A percentile compares a stretch with the other conserved stretches of the same genome.
These are phyloP conservation scores for Oryza officinalis DNA, from an alignment of 176 grass and related monocot genomes.

Conservation along the genomic window DNA sequence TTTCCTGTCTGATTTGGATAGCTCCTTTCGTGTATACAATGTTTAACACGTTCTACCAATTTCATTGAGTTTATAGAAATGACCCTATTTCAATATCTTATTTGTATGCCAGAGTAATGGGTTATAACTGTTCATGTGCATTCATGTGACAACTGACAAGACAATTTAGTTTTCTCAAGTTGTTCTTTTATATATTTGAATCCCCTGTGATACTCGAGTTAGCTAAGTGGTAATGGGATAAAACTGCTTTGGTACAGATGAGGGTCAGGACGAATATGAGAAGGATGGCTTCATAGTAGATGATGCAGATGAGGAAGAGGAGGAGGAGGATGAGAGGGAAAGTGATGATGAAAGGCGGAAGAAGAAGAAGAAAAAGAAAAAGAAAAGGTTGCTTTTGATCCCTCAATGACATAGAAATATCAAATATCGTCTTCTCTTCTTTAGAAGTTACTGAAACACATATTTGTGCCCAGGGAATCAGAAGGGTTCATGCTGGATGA, in stretches of 20 bases:
- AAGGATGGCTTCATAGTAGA: constrained; percentile 99
- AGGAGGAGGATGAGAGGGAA: constrained; percentile 61
- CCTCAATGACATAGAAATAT: neutral
- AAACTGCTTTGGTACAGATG: constrained; percentile 52
- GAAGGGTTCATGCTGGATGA: constrained; percentile 88
- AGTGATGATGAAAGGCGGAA: constrained; percentile 81
- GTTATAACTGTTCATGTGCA: neutral
- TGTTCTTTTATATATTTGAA: neutral
- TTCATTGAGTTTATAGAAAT: neutral
- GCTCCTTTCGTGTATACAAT: neutral
- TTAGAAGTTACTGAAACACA: constrained; percentile 30
- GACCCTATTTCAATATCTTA: neutral
- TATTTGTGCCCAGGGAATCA: constrained; percentile 56
- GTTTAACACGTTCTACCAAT: neutral
- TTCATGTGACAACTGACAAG: neutral
- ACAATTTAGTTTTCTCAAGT: neutral
- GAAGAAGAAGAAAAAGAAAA: constrained; percentile 82
- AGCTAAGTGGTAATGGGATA: neutral
- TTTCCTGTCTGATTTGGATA: neutral
- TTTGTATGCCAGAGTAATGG: neutral
- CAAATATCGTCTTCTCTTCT: neutral
- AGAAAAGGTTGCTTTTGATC: constrained; percentile 56
- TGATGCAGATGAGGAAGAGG: constrained; percentile 81
- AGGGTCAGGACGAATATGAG: constrained; percentile 87
- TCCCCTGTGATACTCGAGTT: neutral